phyloP scores from a whole-genome alignment of 257 asterid genomes.

The Ilex aquifolium region DNA sequence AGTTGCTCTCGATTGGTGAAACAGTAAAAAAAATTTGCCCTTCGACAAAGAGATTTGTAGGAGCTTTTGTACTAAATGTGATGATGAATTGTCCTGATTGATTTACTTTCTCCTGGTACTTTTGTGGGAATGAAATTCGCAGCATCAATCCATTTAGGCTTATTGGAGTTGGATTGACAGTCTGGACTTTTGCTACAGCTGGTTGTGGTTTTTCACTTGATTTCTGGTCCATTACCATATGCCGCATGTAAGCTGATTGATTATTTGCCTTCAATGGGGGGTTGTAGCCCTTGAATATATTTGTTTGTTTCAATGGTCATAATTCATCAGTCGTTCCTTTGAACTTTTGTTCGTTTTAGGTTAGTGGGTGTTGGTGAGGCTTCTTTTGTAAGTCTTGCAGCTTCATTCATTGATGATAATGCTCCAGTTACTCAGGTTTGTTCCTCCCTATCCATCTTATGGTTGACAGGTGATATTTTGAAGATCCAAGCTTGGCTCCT shows the following conservation, averaged over 20 bases:
- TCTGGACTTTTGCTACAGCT: slow-evolving; percentile 81
- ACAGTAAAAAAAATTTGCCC: too few species aligned
- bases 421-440: slow-evolving; percentile 89
- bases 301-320: slow-evolving; percentile 4
- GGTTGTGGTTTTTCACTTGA: slow-evolving; percentile 81
- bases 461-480: not conserved
- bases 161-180: slow-evolving; percentile 88
- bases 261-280: slow-evolving; percentile 1
- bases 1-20: too few species aligned
- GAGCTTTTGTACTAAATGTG: too few species aligned
- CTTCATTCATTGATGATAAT: slow-evolving; percentile 97
- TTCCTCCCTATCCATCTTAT: not conserved
- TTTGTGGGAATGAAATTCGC: slow-evolving; percentile 18
- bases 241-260: slow-evolving; percentile 70
- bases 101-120: not conserved
- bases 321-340: slow-evolving; percentile 1
- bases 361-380: slow-evolving; percentile 99
- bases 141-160: slow-evolving; percentile 96
- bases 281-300: not conserved
- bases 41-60: too few species aligned
- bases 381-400: slow-evolving; percentile 93
- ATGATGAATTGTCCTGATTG: not conserved
- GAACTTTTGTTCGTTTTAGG: slow-evolving; percentile 39
- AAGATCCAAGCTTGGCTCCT: not conserved
- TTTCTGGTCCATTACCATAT: slow-evolving; percentile 73